Conservation (phyloP, 768 basidiomycete species). For the Hypsizygus marmoreus region DNA sequence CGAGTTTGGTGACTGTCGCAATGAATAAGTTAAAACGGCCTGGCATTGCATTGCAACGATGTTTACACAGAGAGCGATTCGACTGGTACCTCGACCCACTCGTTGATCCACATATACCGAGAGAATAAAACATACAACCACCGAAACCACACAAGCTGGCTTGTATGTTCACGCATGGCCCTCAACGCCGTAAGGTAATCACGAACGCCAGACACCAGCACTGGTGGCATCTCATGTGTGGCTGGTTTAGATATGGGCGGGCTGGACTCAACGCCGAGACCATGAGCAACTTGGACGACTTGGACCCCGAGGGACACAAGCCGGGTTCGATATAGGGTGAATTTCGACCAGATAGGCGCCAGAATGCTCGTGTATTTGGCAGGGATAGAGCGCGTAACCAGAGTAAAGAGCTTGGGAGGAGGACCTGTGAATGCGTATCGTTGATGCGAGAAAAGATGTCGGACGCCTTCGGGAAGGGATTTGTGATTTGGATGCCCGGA, state of each 20-base stretch:
- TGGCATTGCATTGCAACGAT: too few relatives aligned
- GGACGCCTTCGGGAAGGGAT: constrained; percentile 62
- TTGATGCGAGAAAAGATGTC: constrained; percentile 38
- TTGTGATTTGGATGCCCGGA: constrained; percentile 89
- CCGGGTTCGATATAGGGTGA: constrained; percentile 33
- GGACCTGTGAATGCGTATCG: constrained; percentile 20
- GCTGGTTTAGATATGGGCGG: too few relatives aligned
- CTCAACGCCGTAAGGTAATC: constrained; percentile 58
- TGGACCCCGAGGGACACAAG: too few relatives aligned
- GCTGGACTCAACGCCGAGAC: too few relatives aligned
- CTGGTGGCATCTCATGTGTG: too few relatives aligned
- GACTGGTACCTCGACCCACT: constrained; percentile 66
- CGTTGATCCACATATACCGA: constrained; percentile 92
- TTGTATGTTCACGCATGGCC: constrained; percentile 74
- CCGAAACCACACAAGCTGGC: constrained; percentile 88
- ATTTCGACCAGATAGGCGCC: constrained; percentile 52
- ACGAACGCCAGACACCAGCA: constrained; percentile 57
- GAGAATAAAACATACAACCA: constrained; percentile 82
- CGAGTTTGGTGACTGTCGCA: too few relatives aligned
- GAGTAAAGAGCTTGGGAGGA: constrained; percentile 51
- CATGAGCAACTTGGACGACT: too few relatives aligned
- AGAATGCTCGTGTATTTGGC: constrained; percentile 65
- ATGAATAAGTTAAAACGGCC: too few relatives aligned
- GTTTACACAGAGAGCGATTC: too few relatives aligned
- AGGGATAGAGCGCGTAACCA: constrained; percentile 56